These are phyloP conservation scores for Didymella segeticola DNA, from an alignment of 2,329 filamentous ascomycete genomes.

Conservation along the genomic window DNA sequence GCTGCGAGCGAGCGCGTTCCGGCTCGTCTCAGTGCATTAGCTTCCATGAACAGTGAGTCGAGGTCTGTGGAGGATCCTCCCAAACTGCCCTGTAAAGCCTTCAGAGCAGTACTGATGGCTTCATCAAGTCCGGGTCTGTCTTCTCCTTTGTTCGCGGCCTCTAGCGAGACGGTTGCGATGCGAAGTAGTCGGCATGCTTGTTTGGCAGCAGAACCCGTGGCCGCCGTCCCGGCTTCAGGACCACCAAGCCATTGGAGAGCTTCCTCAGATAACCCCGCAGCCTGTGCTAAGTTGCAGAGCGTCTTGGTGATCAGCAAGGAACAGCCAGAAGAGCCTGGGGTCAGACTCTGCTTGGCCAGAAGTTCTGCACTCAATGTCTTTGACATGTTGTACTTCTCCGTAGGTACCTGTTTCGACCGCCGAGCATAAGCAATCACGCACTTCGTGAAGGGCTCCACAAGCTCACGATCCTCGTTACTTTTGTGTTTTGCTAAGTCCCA, in stretches of 20 bases:
- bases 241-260: slow-evolving; percentile 43
- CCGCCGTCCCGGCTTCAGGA: slow-evolving; percentile 17
- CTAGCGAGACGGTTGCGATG: slow-evolving; percentile 41
- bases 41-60: slow-evolving; percentile 46
- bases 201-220: slow-evolving; percentile 30
- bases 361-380: slow-evolving; percentile 31
- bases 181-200: slow-evolving; percentile 35
- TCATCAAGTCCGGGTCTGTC: slow-evolving; percentile 24
- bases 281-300: slow-evolving; percentile 44
- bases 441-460: slow-evolving; percentile 69
- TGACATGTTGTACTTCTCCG: slow-evolving; percentile 51
- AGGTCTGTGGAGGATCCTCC: slow-evolving; percentile 43
- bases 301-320: slow-evolving; percentile 20
- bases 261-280: slow-evolving; percentile 41
- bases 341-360: slow-evolving; percentile 1
- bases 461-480: slow-evolving; percentile 67
- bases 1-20: slow-evolving; percentile 36
- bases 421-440: slow-evolving; percentile 68
- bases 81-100: slow-evolving; percentile 37
- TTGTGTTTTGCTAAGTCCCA: slow-evolving; percentile 69
- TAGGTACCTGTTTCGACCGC: slow-evolving; percentile 51
- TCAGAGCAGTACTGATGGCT: slow-evolving; percentile 31
- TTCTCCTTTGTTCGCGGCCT: slow-evolving; percentile 31
- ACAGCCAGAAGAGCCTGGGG: not conserved
- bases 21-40: slow-evolving; percentile 41